phyloP scores from a whole-genome alignment of 2,329 filamentous ascomycete species.

The Sporothrix globosa region DNA sequence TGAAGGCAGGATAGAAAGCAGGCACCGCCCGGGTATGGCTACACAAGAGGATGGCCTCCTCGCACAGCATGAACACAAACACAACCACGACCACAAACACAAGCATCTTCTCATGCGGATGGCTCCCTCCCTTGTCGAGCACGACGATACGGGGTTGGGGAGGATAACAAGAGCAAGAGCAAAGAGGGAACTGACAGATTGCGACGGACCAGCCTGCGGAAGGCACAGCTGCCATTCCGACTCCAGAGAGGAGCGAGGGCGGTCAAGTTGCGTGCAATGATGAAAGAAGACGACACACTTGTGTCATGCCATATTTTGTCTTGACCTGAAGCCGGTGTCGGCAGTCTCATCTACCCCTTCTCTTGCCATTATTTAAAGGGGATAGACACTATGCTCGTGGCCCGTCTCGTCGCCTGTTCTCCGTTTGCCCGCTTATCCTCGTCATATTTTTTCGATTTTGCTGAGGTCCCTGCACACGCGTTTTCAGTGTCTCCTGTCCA shows the following conservation, averaged over 20 bases:
- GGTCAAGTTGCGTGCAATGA: not conserved
- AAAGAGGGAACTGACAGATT: not conserved
- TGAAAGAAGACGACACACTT: not conserved
- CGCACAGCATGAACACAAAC: constrained; percentile 33
- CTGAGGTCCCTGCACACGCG: not conserved
- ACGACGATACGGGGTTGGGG: constrained; percentile 19
- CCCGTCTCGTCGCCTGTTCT: constrained; percentile 10
- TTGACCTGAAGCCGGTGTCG: not conserved
- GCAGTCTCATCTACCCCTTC: not conserved
- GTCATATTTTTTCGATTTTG: not conserved
- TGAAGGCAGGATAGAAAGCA: not conserved
- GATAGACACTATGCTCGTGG: not conserved
- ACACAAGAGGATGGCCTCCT: constrained; percentile 27
- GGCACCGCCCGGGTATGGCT: constrained; percentile 8
- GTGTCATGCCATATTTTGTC: not conserved
- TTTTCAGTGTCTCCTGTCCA: not conserved
- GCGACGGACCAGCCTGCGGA: not conserved
- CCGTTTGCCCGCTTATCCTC: constrained; percentile 6
- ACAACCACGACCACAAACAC: constrained; percentile 27
- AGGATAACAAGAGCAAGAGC: not conserved
- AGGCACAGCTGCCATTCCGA: not conserved
- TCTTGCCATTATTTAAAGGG: not conserved
- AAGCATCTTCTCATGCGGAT: constrained; percentile 27
- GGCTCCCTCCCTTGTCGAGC: constrained; percentile 16
- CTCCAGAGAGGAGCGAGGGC: not conserved